A percentile compares a stretch with the other conserved stretches of the same genome.
Conservation (phyloP, 495 filamentous ascomycete genomes). For the Talaromyces stipitatus region DNA sequence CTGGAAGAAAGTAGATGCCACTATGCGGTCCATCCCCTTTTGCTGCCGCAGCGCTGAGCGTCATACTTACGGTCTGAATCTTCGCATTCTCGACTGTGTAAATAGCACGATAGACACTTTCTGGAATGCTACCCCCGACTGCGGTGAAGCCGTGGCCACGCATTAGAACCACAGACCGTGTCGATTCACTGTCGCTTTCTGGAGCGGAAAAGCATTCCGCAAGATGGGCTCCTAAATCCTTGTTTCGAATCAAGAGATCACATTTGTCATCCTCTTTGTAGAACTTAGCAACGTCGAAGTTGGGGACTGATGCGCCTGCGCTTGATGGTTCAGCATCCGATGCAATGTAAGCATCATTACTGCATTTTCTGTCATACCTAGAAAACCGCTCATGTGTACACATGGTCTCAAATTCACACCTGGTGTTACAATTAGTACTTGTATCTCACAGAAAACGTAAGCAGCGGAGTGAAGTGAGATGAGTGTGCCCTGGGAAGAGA, state of each 20-base stretch:
- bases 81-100: slow-evolving; percentile 39
- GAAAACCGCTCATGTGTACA: too few relatives aligned
- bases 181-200: slow-evolving; percentile 12
- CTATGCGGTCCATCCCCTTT: background rate
- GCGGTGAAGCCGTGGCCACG: slow-evolving; percentile 40
- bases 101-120: slow-evolving; percentile 32
- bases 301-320: too few relatives aligned
- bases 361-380: too few relatives aligned
- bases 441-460: too few relatives aligned
- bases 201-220: slow-evolving; percentile 13
- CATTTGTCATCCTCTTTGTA: slow-evolving; percentile 14
- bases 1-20: slow-evolving; percentile 14
- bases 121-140: slow-evolving; percentile 26
- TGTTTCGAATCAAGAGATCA: slow-evolving; percentile 37
- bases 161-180: slow-evolving; percentile 37
- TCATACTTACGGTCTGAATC: slow-evolving; percentile 27
- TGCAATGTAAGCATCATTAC: too few relatives aligned
- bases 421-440: too few relatives aligned
- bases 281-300: slow-evolving; percentile 24
- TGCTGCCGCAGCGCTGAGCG: slow-evolving; percentile 8
- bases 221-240: slow-evolving; percentile 22
- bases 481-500: too few relatives aligned
- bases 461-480: too few relatives aligned
- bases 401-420: too few relatives aligned
- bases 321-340: too few relatives aligned